phyloP scores from a whole-genome alignment of 225 moss, liverwort and hornwort species.

The Marchantia paleacea region DNA sequence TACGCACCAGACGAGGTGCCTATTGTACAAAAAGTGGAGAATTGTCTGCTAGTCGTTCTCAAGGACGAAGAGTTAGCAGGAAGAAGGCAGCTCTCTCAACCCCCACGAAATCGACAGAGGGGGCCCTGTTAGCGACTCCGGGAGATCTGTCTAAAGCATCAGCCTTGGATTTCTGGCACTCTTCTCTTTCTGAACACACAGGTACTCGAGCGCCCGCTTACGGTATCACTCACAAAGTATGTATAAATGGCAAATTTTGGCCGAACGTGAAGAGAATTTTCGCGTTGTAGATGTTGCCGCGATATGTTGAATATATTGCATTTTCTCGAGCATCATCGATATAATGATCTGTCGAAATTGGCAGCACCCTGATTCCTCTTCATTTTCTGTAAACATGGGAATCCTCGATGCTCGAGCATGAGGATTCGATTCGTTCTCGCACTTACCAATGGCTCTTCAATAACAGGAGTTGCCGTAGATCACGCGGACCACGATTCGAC shows the following conservation, averaged over 20 bases:
- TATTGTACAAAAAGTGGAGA: neutral
- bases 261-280: neutral
- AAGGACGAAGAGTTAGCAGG: slow-evolving; percentile 6
- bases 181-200: slow-evolving; percentile 30
- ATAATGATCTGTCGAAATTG: no score
- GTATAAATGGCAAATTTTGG: neutral
- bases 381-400: no score
- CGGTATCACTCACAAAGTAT: neutral
- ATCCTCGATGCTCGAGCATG: no score
- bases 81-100: neutral
- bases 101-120: neutral
- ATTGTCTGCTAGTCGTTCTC: neutral
- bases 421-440: neutral
- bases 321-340: no score
- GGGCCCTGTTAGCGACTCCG: neutral
- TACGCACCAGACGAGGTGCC: neutral
- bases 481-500: neutral
- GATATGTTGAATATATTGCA: no score
- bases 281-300: no score
- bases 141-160: neutral
- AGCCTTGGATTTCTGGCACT: slow-evolving; percentile 31
- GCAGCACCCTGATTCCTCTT: no score
- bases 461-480: neutral
- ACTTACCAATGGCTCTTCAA: neutral
- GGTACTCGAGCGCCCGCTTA: slow-evolving; percentile 8